Conservation (phyloP, 805 yeast genomes). For the Candida hispaniensis region DNA sequence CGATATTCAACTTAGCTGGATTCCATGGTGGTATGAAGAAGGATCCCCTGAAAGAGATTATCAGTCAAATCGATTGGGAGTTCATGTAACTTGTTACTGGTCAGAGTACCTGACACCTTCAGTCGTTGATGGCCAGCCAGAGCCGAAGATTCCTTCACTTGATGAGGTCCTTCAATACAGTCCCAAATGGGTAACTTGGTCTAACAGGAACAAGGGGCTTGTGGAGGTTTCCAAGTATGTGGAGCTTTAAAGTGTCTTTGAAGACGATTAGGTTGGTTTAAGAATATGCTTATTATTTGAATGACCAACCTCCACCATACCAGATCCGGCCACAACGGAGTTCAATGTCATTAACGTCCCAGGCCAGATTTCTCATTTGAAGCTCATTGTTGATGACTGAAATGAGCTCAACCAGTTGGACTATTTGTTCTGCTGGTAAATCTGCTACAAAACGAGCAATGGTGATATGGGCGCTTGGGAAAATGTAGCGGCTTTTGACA, state of each 20-base stretch:
- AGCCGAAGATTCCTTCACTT: slow-evolving; percentile 52
- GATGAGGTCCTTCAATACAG: slow-evolving; percentile 59
- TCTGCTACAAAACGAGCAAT: slow-evolving; percentile 11
- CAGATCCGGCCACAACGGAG: slow-evolving; percentile 16
- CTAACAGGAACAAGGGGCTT: slow-evolving; percentile 55
- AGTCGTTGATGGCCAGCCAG: slow-evolving; percentile 30
- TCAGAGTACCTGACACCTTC: slow-evolving; percentile 50
- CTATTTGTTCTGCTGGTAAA: slow-evolving; percentile 3
- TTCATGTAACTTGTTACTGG: slow-evolving; percentile 63
- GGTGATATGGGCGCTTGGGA: slow-evolving; percentile 10
- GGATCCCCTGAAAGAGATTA: slow-evolving; percentile 27
- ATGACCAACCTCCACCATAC: slow-evolving; percentile 17
- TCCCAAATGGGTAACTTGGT: slow-evolving; percentile 53
- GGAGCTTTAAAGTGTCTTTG: slow-evolving; percentile 33
- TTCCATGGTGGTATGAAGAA: slow-evolving; percentile 47
- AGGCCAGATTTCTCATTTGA: not conserved
- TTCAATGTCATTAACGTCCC: slow-evolving; percentile 15
- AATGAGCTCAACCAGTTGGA: slow-evolving; percentile 1
- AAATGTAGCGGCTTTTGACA: slow-evolving; percentile 11
- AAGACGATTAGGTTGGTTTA: not conserved
- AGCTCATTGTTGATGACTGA: slow-evolving; percentile 3
- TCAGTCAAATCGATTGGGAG: slow-evolving; percentile 21
- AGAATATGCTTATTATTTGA: not conserved
- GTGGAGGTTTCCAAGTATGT: slow-evolving; percentile 46
- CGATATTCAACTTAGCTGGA: slow-evolving; percentile 65